These are phyloP conservation scores for Vitellaria paradoxa DNA, from an alignment of 179 eudicot species.

Conservation along the genomic window DNA sequence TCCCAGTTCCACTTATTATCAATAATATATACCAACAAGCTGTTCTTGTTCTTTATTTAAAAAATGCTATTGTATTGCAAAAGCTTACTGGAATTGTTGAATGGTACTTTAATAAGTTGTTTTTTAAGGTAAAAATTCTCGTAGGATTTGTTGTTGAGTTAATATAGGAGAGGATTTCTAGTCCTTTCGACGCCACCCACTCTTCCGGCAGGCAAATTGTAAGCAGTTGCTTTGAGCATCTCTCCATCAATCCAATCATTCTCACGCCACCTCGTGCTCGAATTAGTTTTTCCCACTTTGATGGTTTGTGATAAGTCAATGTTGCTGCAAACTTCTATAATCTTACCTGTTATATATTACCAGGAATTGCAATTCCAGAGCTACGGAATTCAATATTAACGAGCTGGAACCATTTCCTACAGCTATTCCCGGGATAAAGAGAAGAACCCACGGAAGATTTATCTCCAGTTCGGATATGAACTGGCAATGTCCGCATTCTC, in stretches of 20 bases:
- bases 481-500: conserved; percentile 23
- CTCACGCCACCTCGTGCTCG: conserved; percentile 1
- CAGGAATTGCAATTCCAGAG: background rate
- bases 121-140: background rate
- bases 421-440: conserved; percentile 6
- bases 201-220: background rate
- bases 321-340: background rate
- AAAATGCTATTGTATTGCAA: no score
- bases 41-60: no score
- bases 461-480: conserved; percentile 40
- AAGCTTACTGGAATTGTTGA: no score
- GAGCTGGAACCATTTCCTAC: background rate
- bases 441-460: background rate
- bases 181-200: no score
- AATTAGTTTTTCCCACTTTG: background rate
- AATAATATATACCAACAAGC: no score
- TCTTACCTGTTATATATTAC: background rate
- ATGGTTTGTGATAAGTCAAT: background rate
- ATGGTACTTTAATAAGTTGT: no score
- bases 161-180: conserved; percentile 11
- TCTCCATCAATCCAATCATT: background rate
- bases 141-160: background rate
- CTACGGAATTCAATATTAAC: background rate
- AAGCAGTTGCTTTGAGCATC: background rate
- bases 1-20: no score